Evolutionary conservation across 148 eudicot species (phyloP).

Genomic region (Camellia japonica): DNA sequence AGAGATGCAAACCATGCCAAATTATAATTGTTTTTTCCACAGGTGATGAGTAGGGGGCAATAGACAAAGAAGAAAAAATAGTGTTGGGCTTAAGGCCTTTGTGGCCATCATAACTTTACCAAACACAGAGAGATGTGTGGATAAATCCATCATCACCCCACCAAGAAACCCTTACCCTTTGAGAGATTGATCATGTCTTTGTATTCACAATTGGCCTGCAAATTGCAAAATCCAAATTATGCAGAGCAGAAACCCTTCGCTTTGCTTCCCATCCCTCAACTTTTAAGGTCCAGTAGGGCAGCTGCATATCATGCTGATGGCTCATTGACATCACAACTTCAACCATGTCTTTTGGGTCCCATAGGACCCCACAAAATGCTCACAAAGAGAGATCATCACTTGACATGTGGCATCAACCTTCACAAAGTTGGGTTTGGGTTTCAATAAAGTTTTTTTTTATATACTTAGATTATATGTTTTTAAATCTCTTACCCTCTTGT

Average conservation of each 20-base stretch:
- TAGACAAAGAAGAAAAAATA: conserved; percentile 16
- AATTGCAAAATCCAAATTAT: not conserved
- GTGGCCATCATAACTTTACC: conserved; percentile 31
- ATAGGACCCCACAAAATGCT: conserved; percentile 1
- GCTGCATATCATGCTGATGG: conserved; percentile 34
- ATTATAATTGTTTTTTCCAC: conserved; percentile 3
- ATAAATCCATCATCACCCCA: conserved; percentile 25
- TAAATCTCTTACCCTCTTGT: no score
- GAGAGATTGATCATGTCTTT: not conserved
- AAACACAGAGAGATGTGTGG: conserved; percentile 19
- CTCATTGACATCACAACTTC: conserved; percentile 28
- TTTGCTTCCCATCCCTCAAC: not conserved
- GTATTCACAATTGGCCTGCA: conserved; percentile 19
- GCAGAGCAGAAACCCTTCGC: conserved; percentile 10
- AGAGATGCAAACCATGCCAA: not conserved
- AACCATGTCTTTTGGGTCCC: not conserved
- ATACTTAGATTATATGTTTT: no score
- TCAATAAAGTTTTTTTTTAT: no score
- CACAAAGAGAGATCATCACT: conserved; percentile 3
- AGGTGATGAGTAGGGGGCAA: conserved; percentile 15
- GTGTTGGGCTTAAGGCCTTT: conserved; percentile 4
- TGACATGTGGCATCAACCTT: conserved; percentile 10
- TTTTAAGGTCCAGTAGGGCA: not conserved
- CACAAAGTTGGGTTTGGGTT: not conserved
- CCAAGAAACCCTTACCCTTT: not conserved